phyloP scores from a whole-genome alignment of 257 asterid species.

The Salvia miltiorrhiza region DNA sequence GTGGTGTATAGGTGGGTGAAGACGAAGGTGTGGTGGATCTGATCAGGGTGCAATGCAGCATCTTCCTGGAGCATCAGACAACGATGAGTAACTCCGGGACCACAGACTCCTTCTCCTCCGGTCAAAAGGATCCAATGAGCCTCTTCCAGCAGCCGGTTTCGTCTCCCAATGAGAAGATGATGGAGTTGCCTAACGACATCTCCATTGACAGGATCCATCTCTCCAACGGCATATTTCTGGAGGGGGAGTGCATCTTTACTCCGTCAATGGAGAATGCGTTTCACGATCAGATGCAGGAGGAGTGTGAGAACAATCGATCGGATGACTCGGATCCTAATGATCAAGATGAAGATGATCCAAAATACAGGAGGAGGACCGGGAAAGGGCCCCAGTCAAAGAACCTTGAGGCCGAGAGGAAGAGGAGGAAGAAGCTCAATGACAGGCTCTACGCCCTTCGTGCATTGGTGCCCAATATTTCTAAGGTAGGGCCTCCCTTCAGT shows the following conservation, averaged over 20 bases:
- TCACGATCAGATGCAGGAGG: conserved; percentile 33
- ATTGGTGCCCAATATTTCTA: conserved; percentile 83
- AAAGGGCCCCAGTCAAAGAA: conserved; percentile 75
- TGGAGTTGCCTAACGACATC: conserved; percentile 37
- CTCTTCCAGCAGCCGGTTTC: conserved; percentile 11
- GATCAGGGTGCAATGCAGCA: conserved; percentile 48
- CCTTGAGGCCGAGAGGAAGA: conserved; percentile 76
- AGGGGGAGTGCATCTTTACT: conserved; percentile 32
- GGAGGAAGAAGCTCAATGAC: conserved; percentile 87
- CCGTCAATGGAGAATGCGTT: conserved; percentile 28
- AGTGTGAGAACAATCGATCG: conserved; percentile 50
- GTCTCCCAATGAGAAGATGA: conserved; percentile 14
- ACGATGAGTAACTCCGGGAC: conserved; percentile 32
- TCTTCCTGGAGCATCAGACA: conserved; percentile 48
- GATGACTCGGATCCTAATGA: conserved; percentile 73
- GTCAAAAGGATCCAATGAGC: not conserved
- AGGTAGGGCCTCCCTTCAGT: conserved; percentile 26
- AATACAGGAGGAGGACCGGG: conserved; percentile 55
- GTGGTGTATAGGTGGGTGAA: conserved; percentile 47
- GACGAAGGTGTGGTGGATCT: conserved; percentile 59
- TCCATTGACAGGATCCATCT: conserved; percentile 34
- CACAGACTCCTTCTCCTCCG: conserved; percentile 14
- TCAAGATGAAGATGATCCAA: conserved; percentile 64
- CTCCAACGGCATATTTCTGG: conserved; percentile 28
- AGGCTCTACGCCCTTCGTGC: conserved; percentile 79